A percentile compares a stretch with the other conserved stretches of the same genome.
Conservation (phyloP, 768 basidiomycete species). For the Tremella yokohamensis region DNA sequence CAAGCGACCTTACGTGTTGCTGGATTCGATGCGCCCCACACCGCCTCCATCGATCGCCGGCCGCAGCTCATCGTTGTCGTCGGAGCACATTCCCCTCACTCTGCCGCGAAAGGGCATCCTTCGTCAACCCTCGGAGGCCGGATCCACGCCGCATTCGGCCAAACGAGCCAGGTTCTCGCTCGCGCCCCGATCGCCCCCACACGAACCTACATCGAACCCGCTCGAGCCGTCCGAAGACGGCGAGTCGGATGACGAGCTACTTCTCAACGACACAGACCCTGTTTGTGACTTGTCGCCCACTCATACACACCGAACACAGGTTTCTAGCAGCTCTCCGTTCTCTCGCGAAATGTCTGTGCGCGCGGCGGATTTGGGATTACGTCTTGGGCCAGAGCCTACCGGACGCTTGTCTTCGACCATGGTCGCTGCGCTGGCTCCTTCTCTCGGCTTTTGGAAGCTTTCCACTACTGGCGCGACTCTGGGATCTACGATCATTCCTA, state of each 20-base stretch:
- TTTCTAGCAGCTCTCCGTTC: conserved; percentile 13
- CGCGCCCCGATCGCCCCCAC: conserved; percentile 19
- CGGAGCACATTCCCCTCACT: conserved; percentile 7
- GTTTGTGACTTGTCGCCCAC: background rate
- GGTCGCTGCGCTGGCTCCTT: conserved; percentile 21
- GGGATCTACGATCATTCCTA: conserved; percentile 8
- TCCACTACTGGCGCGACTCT: background rate
- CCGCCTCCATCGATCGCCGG: background rate
- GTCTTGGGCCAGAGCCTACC: conserved; percentile 30
- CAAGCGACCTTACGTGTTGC: background rate
- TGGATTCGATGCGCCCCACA: no score
- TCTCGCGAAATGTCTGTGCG: conserved; percentile 19
- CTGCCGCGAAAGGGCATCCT: conserved; percentile 20
- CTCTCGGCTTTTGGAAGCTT: background rate
- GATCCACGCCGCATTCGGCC: conserved; percentile 9
- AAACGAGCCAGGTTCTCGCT: conserved; percentile 34
- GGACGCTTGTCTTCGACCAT: conserved; percentile 26
- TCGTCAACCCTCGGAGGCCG: conserved; percentile 12
- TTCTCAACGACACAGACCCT: background rate
- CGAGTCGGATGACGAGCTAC: conserved; percentile 6
- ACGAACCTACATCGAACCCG: conserved; percentile 12
- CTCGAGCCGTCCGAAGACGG: conserved; percentile 7
- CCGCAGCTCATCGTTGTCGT: conserved; percentile 14
- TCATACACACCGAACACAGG: background rate
- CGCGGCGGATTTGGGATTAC: conserved; percentile 31